Evolutionary conservation across 768 basidiomycete genomes (phyloP), one percentile per base, ranked within the genome.

Genomic region (Auricularia auricula-judae): DNA sequence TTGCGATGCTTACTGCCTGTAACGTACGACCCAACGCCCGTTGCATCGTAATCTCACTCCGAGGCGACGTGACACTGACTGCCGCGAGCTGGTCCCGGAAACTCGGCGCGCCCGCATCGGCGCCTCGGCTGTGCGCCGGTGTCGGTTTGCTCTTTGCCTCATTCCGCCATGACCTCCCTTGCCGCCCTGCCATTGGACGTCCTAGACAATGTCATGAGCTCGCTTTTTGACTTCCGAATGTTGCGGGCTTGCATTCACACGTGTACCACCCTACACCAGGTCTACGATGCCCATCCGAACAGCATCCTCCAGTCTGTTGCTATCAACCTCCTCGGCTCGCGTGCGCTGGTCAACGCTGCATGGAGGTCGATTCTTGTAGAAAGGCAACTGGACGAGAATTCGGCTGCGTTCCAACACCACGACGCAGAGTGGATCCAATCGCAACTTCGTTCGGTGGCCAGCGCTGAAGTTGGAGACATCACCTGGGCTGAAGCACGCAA

Each of bases 241-340:
- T 67, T 77, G 44, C 65, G 61, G 33, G 66, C 66, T 51, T 67
- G 67, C 42, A 68, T 75, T 43, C 68, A 70, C 36, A 67, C 75
- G 29, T 73, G 72, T 4, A 76, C 74, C 63, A 66, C 67, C n/a
- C 69, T 76, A 61, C 72, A 76, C 65, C 64, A 65, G 3, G 63
- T 74, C 54, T 78, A 72, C 64, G 69, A 68, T 36, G 60, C 44
- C 14, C 74, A 72, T 34, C 74, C 72, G 11, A 71, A 68, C 62
- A 74, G 74, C 51, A 72, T 75, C 23, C 63, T 73, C 47, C 67
- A 73, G 2, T 68, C 72, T 33, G 70, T 76, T 3, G 72, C 74
- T 3, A 69, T 67, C 36, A 73, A 70, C 58, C 65, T 74, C 8
- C 62, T 70, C 53, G 77, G 76, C 5, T 67, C 70, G 72, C 73